Conservation (phyloP, 331 rosid species). For the Quercus tomentella region DNA sequence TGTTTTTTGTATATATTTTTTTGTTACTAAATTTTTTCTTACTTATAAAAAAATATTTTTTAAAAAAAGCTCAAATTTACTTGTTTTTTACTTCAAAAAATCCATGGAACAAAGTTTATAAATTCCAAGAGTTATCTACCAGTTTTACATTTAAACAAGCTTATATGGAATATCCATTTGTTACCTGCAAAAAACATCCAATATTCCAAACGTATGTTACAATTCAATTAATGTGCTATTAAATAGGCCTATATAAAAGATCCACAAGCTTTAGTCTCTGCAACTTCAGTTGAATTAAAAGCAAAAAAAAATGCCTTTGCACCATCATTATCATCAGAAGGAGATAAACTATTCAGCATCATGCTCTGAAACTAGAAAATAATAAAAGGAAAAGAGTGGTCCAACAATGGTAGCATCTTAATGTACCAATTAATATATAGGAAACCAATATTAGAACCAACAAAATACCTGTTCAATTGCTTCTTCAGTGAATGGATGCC, state of each 20-base stretch:
- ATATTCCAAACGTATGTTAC: no score
- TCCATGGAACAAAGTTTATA: no score
- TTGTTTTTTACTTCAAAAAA: no score
- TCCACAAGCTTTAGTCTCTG: not conserved
- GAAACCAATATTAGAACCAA: constrained; percentile 8
- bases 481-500: constrained; percentile 99
- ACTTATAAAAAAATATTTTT: no score
- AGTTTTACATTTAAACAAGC: not conserved
- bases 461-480: constrained; percentile 73
- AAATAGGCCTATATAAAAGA: no score
- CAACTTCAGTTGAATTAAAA: not conserved
- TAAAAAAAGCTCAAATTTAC: no score
- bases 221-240: not conserved
- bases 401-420: constrained; percentile 10
- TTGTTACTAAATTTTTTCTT: no score
- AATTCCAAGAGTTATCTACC: no score
- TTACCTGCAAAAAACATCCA: no score
- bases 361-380: not conserved
- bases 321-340: not conserved
- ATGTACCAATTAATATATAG: not conserved
- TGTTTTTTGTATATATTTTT: no score
- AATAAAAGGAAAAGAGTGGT: not conserved
- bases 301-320: not conserved
- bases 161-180: no score
- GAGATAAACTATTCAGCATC: not conserved